Percentiles rank a stretch among this genome's conserved stretches.
These are phyloP conservation scores for Triticum turgidum DNA, from an alignment of 176 grass and related monocot species.

Conservation along the genomic window DNA sequence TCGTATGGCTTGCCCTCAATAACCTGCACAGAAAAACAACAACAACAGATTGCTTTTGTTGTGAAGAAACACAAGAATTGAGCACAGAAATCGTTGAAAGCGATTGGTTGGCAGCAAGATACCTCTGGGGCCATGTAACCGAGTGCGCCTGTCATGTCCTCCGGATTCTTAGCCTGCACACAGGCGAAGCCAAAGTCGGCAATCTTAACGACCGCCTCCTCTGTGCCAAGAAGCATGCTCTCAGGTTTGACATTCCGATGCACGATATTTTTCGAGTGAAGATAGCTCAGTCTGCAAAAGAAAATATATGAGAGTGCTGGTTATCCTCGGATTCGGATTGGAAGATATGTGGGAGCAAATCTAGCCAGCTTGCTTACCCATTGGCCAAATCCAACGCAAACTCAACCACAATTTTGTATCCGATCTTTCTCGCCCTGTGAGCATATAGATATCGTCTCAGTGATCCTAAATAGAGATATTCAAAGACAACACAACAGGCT, in stretches of 20 bases:
- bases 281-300: slow-evolving; percentile 62
- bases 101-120: neutral
- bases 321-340: neutral
- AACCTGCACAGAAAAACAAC: slow-evolving; percentile 39
- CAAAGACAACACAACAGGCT: slow-evolving; percentile 50
- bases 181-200: slow-evolving; percentile 88
- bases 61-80: neutral
- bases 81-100: neutral
- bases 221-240: slow-evolving; percentile 69
- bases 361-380: slow-evolving; percentile 47
- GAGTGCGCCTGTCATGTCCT: slow-evolving; percentile 87
- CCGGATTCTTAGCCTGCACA: slow-evolving; percentile 74
- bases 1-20: slow-evolving; percentile 69
- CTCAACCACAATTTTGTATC: slow-evolving; percentile 41
- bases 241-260: slow-evolving; percentile 84
- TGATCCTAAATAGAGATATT: slow-evolving; percentile 50
- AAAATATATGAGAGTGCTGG: neutral
- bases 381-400: slow-evolving; percentile 69
- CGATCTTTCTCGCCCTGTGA: slow-evolving; percentile 36
- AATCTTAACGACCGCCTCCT: slow-evolving; percentile 65
- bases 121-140: slow-evolving; percentile 95
- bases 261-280: slow-evolving; percentile 68
- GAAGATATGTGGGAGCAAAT: neutral
- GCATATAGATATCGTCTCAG: slow-evolving; percentile 48
- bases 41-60: neutral